A percentile compares a stretch with the other conserved stretches of the same genome.
Conservation (phyloP, 495 filamentous ascomycete species). For the Daldinia childiae region DNA sequence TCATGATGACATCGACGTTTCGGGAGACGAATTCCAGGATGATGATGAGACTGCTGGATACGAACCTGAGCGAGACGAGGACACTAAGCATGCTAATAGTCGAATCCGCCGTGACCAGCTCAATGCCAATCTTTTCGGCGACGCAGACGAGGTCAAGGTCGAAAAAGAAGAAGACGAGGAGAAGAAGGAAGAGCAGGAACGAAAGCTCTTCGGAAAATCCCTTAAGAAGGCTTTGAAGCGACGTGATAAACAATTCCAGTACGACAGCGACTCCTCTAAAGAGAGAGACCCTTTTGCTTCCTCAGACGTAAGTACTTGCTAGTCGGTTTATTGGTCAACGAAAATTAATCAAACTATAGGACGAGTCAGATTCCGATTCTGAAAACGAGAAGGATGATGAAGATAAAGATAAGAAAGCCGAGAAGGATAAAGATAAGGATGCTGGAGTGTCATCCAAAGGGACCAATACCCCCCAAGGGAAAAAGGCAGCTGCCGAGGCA, state of each 20-base stretch:
- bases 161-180: conserved; percentile 79
- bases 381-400: conserved; percentile 59
- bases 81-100: conserved; percentile 84
- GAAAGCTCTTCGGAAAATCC: conserved; percentile 74
- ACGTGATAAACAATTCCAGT: conserved; percentile 84
- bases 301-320: conserved; percentile 52
- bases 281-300: conserved; percentile 78
- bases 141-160: conserved; percentile 85
- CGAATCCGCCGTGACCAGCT: conserved; percentile 88
- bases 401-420: conserved; percentile 64
- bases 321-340: neutral
- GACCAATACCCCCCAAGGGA: conserved; percentile 77
- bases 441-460: conserved; percentile 75
- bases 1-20: conserved; percentile 68
- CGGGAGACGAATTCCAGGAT: conserved; percentile 62
- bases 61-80: conserved; percentile 83
- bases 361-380: conserved; percentile 50
- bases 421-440: conserved; percentile 67
- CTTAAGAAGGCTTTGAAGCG: conserved; percentile 81
- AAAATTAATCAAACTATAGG: conserved; percentile 32
- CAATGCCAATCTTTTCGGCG: conserved; percentile 84
- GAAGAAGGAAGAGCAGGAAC: conserved; percentile 71
- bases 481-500: conserved; percentile 57
- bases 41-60: conserved; percentile 88
- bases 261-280: conserved; percentile 79